Evolutionary conservation across 2,329 filamentous ascomycete species (phyloP), one percentile per base, ranked within the genome.

Genomic region (Colletotrichum sp.): DNA sequence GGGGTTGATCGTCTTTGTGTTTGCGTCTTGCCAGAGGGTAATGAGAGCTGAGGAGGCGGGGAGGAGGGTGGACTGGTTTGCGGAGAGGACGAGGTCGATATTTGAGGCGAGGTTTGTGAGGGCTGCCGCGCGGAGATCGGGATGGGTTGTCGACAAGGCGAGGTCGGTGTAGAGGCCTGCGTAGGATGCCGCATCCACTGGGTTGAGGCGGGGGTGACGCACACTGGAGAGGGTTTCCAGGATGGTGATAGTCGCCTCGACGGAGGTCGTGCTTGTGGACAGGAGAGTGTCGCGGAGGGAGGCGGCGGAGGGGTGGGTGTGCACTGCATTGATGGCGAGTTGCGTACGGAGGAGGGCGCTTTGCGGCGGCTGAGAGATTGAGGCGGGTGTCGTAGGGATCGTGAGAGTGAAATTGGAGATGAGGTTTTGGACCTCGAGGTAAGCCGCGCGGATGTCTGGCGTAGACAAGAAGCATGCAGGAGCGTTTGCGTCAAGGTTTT

Each of bases 101-200:
- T 88, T 78, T 5, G 82, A 80, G 0, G 87, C 87, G 6, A 92
- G 85, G 62, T 89, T 89, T 15, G 85, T 80, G 13, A 92, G 79
- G 0, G 89, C 87, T 7, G 86, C 80, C 0, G 87, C 85, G 7
- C 89, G 87, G n/a, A 88, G 85, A 69, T 90, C 89, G 1, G 87
- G 81, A 2, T 85, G 85, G 1, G 81, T 79, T 0, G 86, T 85
- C 6, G 79, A 78, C 7, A 84, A 72, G 72, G 85, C 88, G 1
- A 87, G 79, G 21, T 86, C 82, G 13, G 87, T 78, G 75, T 90
- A 91, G 5, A 90, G 79, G 0, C 78, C 78, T 68, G 85, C 86
- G 8, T 80, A 81, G 2, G 80, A 71, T 6, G 83, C 79, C 5
- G 80, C 79, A 18, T 79, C 75, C 5, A 83, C 76, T 4, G 82